Base-by-base conservation (phyloP, 805 yeast species). In the Ogataea allantospora region DNA sequence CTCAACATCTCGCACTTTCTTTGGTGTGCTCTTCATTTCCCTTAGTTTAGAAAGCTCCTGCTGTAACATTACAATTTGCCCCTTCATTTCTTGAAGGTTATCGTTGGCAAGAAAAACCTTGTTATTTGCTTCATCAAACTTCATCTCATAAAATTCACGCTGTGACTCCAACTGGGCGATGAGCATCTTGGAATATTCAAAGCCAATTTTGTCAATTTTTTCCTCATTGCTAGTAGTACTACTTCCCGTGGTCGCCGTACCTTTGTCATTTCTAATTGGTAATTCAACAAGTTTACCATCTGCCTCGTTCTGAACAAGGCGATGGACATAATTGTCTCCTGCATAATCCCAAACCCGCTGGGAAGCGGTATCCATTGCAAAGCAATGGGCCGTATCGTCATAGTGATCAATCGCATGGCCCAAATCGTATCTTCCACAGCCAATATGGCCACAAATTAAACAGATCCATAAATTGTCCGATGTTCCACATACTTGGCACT, bases 281-380 rank as follows among this genome's bases (percentile, higher is more conserved):
- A 88, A 67, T 57, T 88, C 97, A 3, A 88, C 95, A 21, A 89
- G 62, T 51, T 89, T 89, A 0, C 97, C 97, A 57, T 88, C 96
- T 0, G 82, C 71, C 57, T 85, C 89, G 59, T 86, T 88, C 44
- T 88, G 87, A 4, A 88, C 73, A 28, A 88, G 63, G 33, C 97
- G 62, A 59, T 88, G 97, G 7, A 88, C 96, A 58, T 88, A 88
- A 47, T 78, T 80, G 56, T 88, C 97, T 2, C 89, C 89, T 0
- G 89, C 88, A 57, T 88, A 88, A 58, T 88, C 96, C 97, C 97
- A 88, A 1, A 88, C 95, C 27, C 97, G 68, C 44, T 88, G 93
- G 0, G 95, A 77, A 8, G 70, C 62, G 30, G 86, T 67, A 54
- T 88, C 96, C 95, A 88, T 88, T 0, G 96, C 84, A 64, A 86